Evolutionary conservation across 2,329 filamentous ascomycete genomes (phyloP).

Genomic region (Neofusicoccum cordaticola): DNA sequence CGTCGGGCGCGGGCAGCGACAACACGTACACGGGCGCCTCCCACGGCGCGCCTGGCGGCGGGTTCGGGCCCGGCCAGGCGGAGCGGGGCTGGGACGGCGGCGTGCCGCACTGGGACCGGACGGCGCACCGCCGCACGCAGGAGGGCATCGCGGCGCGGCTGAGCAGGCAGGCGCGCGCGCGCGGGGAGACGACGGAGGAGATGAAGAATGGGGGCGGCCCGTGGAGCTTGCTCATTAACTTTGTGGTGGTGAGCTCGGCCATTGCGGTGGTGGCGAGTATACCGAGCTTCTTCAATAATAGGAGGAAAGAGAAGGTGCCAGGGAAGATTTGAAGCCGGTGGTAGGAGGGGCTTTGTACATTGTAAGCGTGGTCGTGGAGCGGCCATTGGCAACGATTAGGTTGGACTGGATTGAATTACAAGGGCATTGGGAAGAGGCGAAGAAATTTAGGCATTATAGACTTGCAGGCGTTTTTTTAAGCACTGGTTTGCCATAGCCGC

Average conservation of each 20-base stretch:
- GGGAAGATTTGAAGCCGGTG: not conserved
- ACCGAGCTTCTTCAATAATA: conserved; percentile 13
- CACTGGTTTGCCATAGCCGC: not conserved
- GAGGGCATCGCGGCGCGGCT: conserved; percentile 57
- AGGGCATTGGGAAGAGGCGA: not conserved
- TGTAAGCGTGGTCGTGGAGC: not conserved
- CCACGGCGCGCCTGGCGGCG: conserved; percentile 40
- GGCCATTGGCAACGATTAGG: not conserved
- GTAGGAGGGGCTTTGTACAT: not conserved
- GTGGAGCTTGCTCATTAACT: conserved; percentile 30
- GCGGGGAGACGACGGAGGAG: conserved; percentile 2
- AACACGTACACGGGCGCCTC: conserved; percentile 22
- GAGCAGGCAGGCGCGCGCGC: conserved; percentile 39
- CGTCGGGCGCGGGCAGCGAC: conserved; percentile 13
- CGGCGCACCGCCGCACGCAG: conserved; percentile 71
- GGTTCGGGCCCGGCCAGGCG: conserved; percentile 61
- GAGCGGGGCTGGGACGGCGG: conserved; percentile 50
- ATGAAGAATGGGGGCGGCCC: conserved; percentile 22
- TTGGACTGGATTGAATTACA: not conserved
- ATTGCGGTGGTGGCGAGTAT: conserved; percentile 27
- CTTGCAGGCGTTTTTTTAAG: not conserved
- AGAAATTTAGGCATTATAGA: not conserved
- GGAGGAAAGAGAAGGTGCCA: not conserved
- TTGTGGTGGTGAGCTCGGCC: conserved; percentile 28
- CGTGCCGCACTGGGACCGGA: conserved; percentile 75